Base-by-base conservation (phyloP, 2,329 filamentous ascomycete genomes). In the Curvularia verruculosa region DNA sequence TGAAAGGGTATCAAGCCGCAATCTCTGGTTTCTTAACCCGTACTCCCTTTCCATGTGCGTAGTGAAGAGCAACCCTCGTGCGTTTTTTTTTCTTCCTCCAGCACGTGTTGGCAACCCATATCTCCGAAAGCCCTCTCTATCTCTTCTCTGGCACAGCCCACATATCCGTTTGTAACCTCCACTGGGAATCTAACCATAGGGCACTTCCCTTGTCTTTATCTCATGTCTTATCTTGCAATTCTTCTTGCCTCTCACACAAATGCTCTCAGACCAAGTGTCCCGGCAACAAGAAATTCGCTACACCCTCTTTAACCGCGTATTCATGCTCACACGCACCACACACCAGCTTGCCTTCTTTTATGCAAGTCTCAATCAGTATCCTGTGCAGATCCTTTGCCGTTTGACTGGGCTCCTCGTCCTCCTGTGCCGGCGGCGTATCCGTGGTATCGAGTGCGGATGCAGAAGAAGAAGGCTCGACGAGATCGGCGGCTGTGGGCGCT, bases 221-320 rank as follows among this genome's bases (percentile, higher is more conserved):
- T 41, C 21, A 21, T 18, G 5, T n/a, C 26, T 6, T 36, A 13
- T 19, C 21, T 31, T 21, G 3, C 23, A 9, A 23, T 15, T 18
- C 6, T 12, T 10, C 36, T 40, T n/a, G 2, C 26, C 18, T 31
- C 3, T 18, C 12, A 31, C n/a, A 21, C 13, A 5, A 7, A 21
- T 21, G 3, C n/a, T 29, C 56, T 81, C 74, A 85, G 31, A 93
- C 95, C 77, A 99, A 79, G 81, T 99, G 95, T 70, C 90, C 95
- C 12, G 95, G 95, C 66, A 99, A 79, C 73, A 99, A 79, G 72
- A 99, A 99, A 78, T 98, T 98, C 58, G 92, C 92, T 76, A 98
- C 96, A 5, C 95, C 95, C 79, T 99, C 94, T 75, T 95, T 93
- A 61, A 99, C 89, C 57, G 87, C 87, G 78, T 98, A 99, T 81